phyloP scores from a whole-genome alignment of 306 rosid species.

The Prunus armeniaca region DNA sequence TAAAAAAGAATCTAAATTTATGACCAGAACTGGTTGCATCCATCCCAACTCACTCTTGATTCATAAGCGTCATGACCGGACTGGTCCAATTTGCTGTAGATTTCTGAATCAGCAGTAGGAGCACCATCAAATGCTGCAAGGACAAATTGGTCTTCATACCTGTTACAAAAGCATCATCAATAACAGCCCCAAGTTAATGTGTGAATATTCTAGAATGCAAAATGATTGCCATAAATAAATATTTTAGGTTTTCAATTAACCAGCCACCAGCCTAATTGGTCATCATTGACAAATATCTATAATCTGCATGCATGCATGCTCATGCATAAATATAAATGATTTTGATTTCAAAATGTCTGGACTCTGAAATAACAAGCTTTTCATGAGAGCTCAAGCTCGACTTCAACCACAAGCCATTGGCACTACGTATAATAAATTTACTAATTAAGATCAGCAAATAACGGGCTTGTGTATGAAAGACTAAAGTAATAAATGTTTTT shows the following conservation, averaged over 20 bases:
- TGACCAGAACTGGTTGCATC: constrained; percentile 1
- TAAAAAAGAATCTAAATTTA: neutral
- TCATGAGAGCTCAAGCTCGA: neutral
- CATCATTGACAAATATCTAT: neutral
- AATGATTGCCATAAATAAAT: neutral
- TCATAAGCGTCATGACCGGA: constrained; percentile 70
- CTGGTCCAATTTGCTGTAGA: constrained; percentile 63
- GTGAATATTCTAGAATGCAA: constrained; percentile 4
- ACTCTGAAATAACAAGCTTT: neutral
- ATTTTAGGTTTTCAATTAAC: neutral
- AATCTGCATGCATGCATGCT: neutral
- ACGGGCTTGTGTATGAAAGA: neutral
- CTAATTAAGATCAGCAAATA: neutral
- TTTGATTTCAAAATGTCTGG: neutral
- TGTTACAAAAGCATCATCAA: constrained; percentile 33
- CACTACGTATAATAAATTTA: neutral
- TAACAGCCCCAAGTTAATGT: constrained; percentile 12
- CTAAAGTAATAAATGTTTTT: neutral
- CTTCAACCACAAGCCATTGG: neutral
- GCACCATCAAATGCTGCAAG: constrained; percentile 82
- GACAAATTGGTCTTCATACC: constrained; percentile 75
- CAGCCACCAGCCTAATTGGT: neutral
- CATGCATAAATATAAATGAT: neutral
- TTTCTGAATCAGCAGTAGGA: constrained; percentile 91
- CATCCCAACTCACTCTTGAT: constrained; percentile 60